Evolutionary conservation across 768 basidiomycete genomes (phyloP).

Genomic region (Ramaria sp.): DNA sequence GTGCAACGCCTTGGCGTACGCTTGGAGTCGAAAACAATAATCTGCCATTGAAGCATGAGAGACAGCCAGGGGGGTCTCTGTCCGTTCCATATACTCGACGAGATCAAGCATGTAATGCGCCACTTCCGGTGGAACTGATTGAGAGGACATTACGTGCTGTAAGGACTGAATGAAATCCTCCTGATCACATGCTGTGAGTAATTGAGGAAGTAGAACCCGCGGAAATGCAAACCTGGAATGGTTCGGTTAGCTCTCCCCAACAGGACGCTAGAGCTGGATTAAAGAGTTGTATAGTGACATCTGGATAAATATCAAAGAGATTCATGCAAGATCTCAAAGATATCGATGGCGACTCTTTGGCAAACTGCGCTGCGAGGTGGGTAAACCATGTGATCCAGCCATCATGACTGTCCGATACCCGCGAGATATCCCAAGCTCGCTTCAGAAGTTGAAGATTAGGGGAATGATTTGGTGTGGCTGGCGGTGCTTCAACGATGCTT

Average conservation of each 20-base stretch:
- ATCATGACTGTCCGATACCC: slow-evolving; percentile 21
- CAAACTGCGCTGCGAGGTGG: slow-evolving; percentile 30
- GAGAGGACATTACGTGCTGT: slow-evolving; percentile 25
- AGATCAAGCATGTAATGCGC: slow-evolving; percentile 34
- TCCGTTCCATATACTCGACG: slow-evolving; percentile 42
- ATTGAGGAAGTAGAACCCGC: neutral
- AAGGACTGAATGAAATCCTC: slow-evolving; percentile 35
- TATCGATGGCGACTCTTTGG: slow-evolving; percentile 37
- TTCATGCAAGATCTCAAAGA: slow-evolving; percentile 34
- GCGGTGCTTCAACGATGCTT: neutral
- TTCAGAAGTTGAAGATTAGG: slow-evolving; percentile 38
- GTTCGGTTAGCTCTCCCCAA: slow-evolving; percentile 35
- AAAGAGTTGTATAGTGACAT: slow-evolving; percentile 36
- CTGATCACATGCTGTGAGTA: slow-evolving; percentile 16
- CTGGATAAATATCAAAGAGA: slow-evolving; percentile 29
- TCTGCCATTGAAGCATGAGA: slow-evolving; percentile 30
- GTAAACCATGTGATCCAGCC: slow-evolving; percentile 39
- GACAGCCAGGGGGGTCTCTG: slow-evolving; percentile 36
- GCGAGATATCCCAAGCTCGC: slow-evolving; percentile 31
- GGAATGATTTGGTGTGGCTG: slow-evolving; percentile 26
- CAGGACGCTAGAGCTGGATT: slow-evolving; percentile 41
- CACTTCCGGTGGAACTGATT: slow-evolving; percentile 31
- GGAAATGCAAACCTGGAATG: slow-evolving; percentile 27
- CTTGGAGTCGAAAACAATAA: slow-evolving; percentile 33
- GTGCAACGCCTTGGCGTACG: slow-evolving; percentile 39